Base-by-base conservation (phyloP, 140 eudicot species). In the Anethum foeniculum region DNA sequence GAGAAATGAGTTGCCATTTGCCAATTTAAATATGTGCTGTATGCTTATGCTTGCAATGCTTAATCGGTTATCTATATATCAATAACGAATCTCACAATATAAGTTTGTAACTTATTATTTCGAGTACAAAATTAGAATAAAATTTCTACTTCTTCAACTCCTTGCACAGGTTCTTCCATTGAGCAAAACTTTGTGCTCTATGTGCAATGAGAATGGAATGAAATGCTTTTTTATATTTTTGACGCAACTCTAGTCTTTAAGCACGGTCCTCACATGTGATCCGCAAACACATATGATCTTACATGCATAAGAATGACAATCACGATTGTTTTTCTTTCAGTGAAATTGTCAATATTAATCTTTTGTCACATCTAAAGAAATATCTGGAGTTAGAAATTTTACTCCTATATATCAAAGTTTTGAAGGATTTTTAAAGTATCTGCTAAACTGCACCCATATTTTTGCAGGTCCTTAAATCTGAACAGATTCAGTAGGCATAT, bases 391-490 rank as follows among this genome's bases (percentile, higher is more conserved):
- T 15, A 9, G 14, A 39, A 71, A 71, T 8, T 34, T 49, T 1
- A 71, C 38, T 71, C 13, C 51, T 38, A 71, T n/a, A 16, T 71
- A 34, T 71, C 48, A 39, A 38, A 23, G 28, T 71, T 39, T 30
- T 34, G 6, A 71, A 71, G 76, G 47, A 8, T 71, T 71, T 18
- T 4, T 4, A 25, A 71, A 71, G 48, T 71, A 36, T 71, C n/a
- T 71, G 47, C 76, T 36, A 15, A 71, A 18, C 38, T 28, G 43
- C 43, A 39, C 43, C 38, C 38, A 39, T 64, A 79, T 64, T 64
- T 44, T 14, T 88, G 86, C 87, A 93, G 98, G 88, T 93, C 98
- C 39, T 77, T 93, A 56, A 93, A 91, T 78, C 79, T 82, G 12
- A 93, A 93, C 75, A 64, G 81, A 77, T 93, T 93, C 85, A 80